Base-by-base conservation (phyloP, 768 basidiomycete species). In the Tylopilus intermedius region DNA sequence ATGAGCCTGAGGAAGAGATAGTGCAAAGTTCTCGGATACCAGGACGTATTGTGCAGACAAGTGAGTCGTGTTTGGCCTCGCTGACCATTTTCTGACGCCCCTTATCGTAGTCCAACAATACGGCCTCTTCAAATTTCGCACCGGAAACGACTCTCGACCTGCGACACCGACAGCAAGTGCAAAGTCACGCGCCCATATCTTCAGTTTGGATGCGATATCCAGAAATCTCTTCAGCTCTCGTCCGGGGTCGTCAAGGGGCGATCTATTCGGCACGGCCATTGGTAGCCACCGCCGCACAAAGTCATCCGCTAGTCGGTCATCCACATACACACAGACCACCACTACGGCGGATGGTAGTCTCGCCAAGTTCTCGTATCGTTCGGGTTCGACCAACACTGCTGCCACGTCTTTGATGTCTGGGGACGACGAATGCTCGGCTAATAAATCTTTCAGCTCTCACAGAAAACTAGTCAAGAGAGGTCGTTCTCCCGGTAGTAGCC, bases 151-250 rank as follows among this genome's bases (percentile, higher is more conserved):
- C 40, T 85, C 94, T 22, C 71, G 79, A n/a, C 94, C 94, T 5
- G 80, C 85, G 2, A 97, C 94, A 0, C 94, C 94, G 4, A 90
- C 89, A 0, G 79, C 83, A 1, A 81, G 77, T 43, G 80, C 84
- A n/a, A 84, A 88, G 37, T 76, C 80, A 15, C 75, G 81, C 56
- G 88, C 84, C 2, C 83, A 87, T n/a, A 90, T 92, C 47, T 92
- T 95, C 64, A 84, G 89, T 32, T 76, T 97, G 48, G 94, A 97
- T 62, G 87, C 83, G 18, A 86, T 97, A 59, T 93, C 91, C 18
- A 81, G 91, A 41, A 94, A 92, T 68, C 77, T 97, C 27, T 94
- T 96, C 71, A 83, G 79, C 60, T 66, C 80, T 6, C 80, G 83
- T 2, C 79, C 86, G 29, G 88, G 84, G 8, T 80, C 80, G 10